Percentiles rank a stretch among this genome's conserved stretches.
These are phyloP conservation scores for Psidium guajava DNA, from an alignment of 345 rosid genomes.

Conservation along the genomic window DNA sequence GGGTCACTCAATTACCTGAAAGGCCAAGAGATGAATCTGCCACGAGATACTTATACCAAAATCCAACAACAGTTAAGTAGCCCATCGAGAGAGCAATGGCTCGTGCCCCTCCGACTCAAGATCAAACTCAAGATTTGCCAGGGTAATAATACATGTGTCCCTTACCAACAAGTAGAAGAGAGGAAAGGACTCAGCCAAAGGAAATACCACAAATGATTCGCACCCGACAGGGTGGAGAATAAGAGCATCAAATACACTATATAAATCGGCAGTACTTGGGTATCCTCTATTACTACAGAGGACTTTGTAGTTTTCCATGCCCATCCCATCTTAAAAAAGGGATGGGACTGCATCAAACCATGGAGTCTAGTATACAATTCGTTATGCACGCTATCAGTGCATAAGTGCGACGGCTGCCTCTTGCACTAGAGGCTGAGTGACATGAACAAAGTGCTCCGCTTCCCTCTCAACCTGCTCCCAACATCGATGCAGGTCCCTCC, in stretches of 20 bases:
- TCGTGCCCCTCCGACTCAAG: not conserved
- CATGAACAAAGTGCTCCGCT: constrained; percentile 72
- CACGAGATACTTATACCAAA: not conserved
- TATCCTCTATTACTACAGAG: not conserved
- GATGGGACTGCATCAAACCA: not conserved
- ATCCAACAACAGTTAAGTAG: not conserved
- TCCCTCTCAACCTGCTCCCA: constrained; percentile 90
- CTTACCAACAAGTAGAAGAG: not conserved
- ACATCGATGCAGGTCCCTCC: constrained; percentile 40
- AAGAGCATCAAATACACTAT: not conserved
- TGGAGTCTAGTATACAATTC: not conserved
- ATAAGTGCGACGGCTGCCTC: constrained; percentile 68
- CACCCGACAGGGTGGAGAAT: not conserved
- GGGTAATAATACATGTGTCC: not conserved
- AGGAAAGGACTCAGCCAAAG: not conserved
- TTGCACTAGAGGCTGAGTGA: constrained; percentile 60
- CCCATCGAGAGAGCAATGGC: not conserved
- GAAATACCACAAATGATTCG: not conserved
- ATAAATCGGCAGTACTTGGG: not conserved
- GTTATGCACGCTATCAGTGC: constrained; percentile 16
- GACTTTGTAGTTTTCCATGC: not conserved
- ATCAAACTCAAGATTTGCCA: not conserved
- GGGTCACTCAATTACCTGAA: not conserved
- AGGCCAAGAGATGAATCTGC: not conserved
- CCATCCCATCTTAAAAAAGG: not conserved